Evolutionary conservation across 257 asterid genomes (phyloP).

Genomic region (Fraxinus excelsior): DNA sequence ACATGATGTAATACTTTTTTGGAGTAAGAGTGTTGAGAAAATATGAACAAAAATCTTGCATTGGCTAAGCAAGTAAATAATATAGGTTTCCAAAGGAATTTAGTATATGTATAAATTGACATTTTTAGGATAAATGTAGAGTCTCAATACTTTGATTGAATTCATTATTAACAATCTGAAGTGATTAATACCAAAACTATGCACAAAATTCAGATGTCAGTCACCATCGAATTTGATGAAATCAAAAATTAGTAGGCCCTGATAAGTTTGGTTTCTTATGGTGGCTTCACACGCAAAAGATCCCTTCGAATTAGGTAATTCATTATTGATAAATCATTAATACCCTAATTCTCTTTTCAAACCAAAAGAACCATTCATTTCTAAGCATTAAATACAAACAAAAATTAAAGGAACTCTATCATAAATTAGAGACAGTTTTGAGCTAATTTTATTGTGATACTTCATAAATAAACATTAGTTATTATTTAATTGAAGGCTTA

Average conservation of each 20-base stretch:
- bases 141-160: too few species aligned
- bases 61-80: too few species aligned
- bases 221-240: constrained; percentile 16
- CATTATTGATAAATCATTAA: constrained; percentile 27
- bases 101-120: background rate
- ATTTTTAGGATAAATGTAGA: background rate
- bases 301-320: constrained; percentile 20
- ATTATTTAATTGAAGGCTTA: background rate
- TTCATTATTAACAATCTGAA: too few species aligned
- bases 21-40: background rate
- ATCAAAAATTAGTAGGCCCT: constrained; percentile 33
- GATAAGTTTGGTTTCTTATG: constrained; percentile 34
- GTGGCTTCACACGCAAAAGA: constrained; percentile 58
- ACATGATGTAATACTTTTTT: background rate
- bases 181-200: constrained; percentile 20
- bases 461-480: background rate
- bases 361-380: background rate
- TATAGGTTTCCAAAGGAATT: background rate
- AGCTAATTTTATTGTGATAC: background rate
- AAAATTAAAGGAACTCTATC: constrained; percentile 9
- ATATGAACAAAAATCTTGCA: background rate
- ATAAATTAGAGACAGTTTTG: constrained; percentile 19
- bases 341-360: background rate
- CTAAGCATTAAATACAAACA: constrained; percentile 27
- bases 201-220: constrained; percentile 27